A percentile compares a stretch with the other conserved stretches of the same genome.
These are phyloP conservation scores for Chrysanthemum seticuspe DNA, from an alignment of 129 eudicot genomes.

Conservation along the genomic window DNA sequence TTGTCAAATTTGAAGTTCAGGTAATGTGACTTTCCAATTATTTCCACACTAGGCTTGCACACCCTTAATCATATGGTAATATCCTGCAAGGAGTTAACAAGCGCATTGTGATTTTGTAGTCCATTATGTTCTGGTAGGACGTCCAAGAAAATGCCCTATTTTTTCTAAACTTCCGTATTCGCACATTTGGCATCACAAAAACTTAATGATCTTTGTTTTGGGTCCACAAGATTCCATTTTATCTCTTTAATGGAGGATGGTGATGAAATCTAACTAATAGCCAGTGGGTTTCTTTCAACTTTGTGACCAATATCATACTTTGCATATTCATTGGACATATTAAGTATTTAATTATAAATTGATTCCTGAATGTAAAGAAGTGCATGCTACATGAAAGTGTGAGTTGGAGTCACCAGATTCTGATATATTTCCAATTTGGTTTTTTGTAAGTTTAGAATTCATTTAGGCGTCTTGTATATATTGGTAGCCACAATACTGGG, in stretches of 20 bases:
- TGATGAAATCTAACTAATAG: neutral
- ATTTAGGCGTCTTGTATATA: too few species aligned
- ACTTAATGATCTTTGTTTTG: too few species aligned
- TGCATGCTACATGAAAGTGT: too few species aligned
- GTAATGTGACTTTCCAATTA: slow-evolving; percentile 30
- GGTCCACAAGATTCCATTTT: too few species aligned
- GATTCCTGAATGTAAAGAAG: too few species aligned
- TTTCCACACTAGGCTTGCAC: neutral
- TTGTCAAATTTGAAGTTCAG: slow-evolving; percentile 97
- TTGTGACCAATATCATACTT: neutral
- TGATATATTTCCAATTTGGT: too few species aligned
- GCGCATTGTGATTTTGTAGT: neutral
- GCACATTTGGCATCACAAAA: neutral
- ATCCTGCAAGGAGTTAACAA: neutral
- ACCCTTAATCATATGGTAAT: neutral
- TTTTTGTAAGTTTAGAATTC: too few species aligned
- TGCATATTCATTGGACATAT: neutral
- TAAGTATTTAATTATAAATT: neutral
- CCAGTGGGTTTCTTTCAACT: neutral
- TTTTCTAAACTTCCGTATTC: neutral
- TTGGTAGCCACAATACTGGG: too few species aligned
- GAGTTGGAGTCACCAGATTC: too few species aligned
- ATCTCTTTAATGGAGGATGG: neutral
- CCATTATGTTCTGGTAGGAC: neutral
- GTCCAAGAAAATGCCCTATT: neutral